Base-by-base conservation (phyloP, 2,329 filamentous ascomycete species). In the Cryphonectria parasitica region DNA sequence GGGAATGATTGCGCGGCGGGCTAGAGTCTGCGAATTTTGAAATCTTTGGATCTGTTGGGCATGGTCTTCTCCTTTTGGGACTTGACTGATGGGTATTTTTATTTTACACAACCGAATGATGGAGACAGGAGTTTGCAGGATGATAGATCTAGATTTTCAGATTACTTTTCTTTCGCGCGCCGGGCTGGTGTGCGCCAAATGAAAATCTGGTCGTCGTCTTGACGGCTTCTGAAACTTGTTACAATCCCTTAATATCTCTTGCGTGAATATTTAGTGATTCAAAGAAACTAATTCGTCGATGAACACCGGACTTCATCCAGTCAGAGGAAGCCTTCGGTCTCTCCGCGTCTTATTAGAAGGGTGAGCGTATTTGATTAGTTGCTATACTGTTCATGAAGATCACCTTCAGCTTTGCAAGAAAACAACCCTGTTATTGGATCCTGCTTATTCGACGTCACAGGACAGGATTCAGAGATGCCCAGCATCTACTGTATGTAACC, bases 11-110 rank as follows among this genome's bases (percentile, higher is more conserved):
- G 34, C 25, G 58, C 34, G 31, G 19, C 31, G 31, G 58, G 34
- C 17, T 61, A 22, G 25, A 4, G 41, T 36, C 28, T 58, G 64
- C 64, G 25, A 28, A 49, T 64, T 64, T 66, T 22, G 28, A 58
- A 56, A 28, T 22, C 22, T 49, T 41, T 31, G 64, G 34, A 58
- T 39, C 64, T 66, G 64, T 66, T 66, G 52, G 64, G 52, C 58
- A 66, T 36, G 49, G 64, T 66, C 64, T 66, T 66, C 17, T 58
- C 54, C 39, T 56, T 39, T 56, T 39, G 52, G 43, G 49, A 56
- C 64, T 66, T 66, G 52, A 58, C 64, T 58, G 49, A 58, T 58
- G 64, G 64, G 64, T 66, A 43, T n/a, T 31, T 56, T 45, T 43
- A 34, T 28, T 58, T 17, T 58, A 41, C 34, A 41, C 25, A 56